phyloP scores from a whole-genome alignment of 129 eudicot species.

The Arctium minus region DNA sequence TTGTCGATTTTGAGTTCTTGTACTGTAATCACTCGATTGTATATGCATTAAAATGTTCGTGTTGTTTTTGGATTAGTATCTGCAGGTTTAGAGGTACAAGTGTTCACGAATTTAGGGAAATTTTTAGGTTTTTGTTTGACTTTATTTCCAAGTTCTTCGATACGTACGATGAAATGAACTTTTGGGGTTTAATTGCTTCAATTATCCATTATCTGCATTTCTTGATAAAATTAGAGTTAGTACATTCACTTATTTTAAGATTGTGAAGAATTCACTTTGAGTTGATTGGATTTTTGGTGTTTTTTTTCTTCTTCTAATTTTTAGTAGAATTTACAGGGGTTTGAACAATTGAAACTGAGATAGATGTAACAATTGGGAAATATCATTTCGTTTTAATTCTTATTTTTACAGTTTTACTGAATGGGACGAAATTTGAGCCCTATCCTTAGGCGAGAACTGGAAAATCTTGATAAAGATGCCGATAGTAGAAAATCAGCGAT shows the following conservation, averaged over 20 bases:
- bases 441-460: conserved; percentile 50
- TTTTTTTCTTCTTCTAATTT: neutral
- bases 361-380: neutral
- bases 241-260: neutral
- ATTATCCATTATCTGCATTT: neutral
- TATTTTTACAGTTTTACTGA: neutral
- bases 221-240: neutral
- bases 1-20: conserved; percentile 1
- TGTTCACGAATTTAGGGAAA: neutral
- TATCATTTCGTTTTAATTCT: neutral
- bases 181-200: neutral
- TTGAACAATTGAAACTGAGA: neutral
- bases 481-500: conserved; percentile 79
- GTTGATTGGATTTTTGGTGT: neutral
- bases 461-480: conserved; percentile 82
- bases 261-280: neutral
- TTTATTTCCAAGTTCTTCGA: neutral
- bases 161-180: neutral
- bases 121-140: neutral
- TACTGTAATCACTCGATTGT: neutral
- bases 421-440: conserved; percentile 79
- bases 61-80: neutral
- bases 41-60: neutral
- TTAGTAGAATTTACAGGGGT: neutral
- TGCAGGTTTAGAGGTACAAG: neutral